These are phyloP conservation scores for Acacia concinna DNA, from an alignment of 331 rosid species.

Conservation along the genomic window DNA sequence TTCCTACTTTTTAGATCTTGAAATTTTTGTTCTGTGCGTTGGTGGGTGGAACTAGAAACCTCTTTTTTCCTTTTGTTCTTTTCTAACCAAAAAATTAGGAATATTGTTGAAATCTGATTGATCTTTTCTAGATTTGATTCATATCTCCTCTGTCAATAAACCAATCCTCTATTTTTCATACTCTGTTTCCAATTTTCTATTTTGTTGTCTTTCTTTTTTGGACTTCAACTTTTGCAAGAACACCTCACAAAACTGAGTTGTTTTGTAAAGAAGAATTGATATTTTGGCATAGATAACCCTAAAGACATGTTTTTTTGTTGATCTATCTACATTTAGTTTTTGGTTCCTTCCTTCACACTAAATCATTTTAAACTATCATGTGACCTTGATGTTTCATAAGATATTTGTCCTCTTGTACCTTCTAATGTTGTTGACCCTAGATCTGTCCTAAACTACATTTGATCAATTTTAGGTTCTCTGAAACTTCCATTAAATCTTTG, in stretches of 20 bases:
- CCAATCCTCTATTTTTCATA: neutral
- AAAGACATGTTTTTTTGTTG: conserved; percentile 22
- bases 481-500: neutral
- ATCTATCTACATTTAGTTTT: conserved; percentile 31
- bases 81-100: neutral
- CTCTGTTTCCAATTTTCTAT: neutral
- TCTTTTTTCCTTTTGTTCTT: neutral
- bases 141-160: neutral
- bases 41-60: neutral
- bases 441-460: conserved; percentile 28
- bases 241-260: neutral
- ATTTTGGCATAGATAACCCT: conserved; percentile 8
- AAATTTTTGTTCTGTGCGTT: neutral
- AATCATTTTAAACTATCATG: neutral
- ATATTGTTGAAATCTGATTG: neutral
- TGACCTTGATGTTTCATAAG: neutral
- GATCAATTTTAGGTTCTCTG: neutral
- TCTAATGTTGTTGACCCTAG: conserved; percentile 8
- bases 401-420: conserved; percentile 2
- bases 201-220: neutral
- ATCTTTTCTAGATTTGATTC: neutral
- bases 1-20: conserved; percentile 23
- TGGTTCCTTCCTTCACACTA: neutral
- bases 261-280: neutral
- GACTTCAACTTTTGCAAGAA: neutral